These are phyloP conservation scores for Macadamia integrifolia DNA, from an alignment of 164 flowering plant species.

Conservation along the genomic window DNA sequence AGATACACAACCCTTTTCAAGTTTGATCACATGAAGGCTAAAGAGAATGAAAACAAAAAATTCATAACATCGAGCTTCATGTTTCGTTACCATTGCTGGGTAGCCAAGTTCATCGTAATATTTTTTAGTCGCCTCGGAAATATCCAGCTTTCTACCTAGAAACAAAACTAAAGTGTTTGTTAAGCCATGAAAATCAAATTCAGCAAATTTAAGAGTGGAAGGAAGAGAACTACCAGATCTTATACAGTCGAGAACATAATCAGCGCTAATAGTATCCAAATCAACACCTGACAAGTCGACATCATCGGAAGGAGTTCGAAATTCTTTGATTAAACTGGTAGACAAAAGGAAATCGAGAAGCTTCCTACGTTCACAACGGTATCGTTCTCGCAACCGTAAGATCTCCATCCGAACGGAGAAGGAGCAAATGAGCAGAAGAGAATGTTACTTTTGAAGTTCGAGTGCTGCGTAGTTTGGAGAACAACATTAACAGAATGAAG, in stretches of 20 bases:
- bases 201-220: background rate
- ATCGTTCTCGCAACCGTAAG: slow-evolving; percentile 27
- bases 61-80: background rate
- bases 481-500: background rate
- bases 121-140: slow-evolving; percentile 42
- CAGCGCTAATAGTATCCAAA: slow-evolving; percentile 52
- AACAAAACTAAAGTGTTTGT: slow-evolving; percentile 3
- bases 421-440: background rate
- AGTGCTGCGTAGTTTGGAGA: background rate
- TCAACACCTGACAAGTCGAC: slow-evolving; percentile 29
- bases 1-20: no score
- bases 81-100: slow-evolving; percentile 47
- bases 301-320: slow-evolving; percentile 33
- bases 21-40: no score
- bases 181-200: background rate
- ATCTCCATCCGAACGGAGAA: slow-evolving; percentile 16
- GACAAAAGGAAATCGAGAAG: slow-evolving; percentile 60
- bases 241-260: slow-evolving; percentile 54
- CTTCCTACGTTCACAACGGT: slow-evolving; percentile 67
- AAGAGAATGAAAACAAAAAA: background rate
- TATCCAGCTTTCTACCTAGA: slow-evolving; percentile 60
- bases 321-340: slow-evolving; percentile 34
- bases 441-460: background rate
- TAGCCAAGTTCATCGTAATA: slow-evolving; percentile 33
- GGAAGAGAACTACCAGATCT: slow-evolving; percentile 34